These are phyloP conservation scores for Heritiera fomes DNA, from an alignment of 345 rosid species.

Conservation along the genomic window DNA sequence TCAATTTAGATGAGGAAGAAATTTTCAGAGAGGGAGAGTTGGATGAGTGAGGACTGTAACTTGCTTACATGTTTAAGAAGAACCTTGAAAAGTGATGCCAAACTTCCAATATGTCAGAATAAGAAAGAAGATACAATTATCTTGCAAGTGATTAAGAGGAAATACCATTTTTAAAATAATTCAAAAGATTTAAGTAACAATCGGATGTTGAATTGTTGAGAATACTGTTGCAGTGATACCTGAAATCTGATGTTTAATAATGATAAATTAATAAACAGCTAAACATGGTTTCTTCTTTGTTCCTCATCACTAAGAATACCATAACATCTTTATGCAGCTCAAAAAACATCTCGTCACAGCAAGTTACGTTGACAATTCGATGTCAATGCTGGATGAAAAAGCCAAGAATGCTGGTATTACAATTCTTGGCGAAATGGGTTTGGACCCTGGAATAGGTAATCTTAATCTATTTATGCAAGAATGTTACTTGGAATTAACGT, in stretches of 20 bases:
- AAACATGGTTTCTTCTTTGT: not conserved
- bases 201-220: not conserved
- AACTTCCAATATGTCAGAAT: no score
- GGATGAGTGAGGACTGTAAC: no score
- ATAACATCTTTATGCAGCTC: conserved; percentile 46
- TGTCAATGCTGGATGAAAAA: conserved; percentile 59
- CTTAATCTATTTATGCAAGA: conserved; percentile 12
- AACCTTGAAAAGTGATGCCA: no score
- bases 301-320: conserved; percentile 10
- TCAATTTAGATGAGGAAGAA: no score
- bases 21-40: no score
- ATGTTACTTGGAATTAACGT: not conserved
- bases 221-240: not conserved
- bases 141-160: not conserved
- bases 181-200: not conserved
- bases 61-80: no score
- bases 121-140: not conserved
- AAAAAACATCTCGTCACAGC: conserved; percentile 94
- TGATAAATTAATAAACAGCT: not conserved
- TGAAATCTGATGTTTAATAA: not conserved
- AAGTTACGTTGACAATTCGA: conserved; percentile 82
- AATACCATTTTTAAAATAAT: not conserved
- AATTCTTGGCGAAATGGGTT: conserved; percentile 96
- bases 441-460: conserved; percentile 98
- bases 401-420: conserved; percentile 80